Percentiles rank a stretch among this genome's conserved stretches.
Conservation (phyloP, 2,329 filamentous ascomycete species). For the Hymenoscyphus linearis region DNA sequence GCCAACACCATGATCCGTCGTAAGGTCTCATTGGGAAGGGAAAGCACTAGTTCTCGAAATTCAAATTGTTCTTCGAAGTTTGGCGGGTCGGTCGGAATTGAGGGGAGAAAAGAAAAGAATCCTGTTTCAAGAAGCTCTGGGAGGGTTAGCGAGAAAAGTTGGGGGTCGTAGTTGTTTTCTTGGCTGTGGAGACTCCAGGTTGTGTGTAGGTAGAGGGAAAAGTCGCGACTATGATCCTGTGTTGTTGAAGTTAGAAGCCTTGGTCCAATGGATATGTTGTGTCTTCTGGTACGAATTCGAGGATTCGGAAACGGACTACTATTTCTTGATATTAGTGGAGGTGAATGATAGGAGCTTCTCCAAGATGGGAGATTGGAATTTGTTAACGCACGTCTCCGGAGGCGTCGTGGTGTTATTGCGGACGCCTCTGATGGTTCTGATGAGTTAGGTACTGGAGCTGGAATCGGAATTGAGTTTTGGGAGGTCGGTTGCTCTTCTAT, state of each 20-base stretch:
- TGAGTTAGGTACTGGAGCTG: background rate
- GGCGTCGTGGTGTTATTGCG: background rate
- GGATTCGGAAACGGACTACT: background rate
- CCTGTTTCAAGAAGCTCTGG: background rate
- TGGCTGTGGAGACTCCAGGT: background rate
- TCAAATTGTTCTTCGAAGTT: background rate
- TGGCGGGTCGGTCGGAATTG: background rate
- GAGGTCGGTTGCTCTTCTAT: too few relatives aligned
- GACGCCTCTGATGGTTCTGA: background rate
- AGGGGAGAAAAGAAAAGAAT: background rate
- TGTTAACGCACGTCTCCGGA: background rate
- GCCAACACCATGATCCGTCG: background rate
- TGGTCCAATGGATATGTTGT: background rate
- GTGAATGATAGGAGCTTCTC: background rate
- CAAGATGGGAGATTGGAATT: background rate
- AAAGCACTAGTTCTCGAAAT: background rate
- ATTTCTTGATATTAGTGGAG: conserved; percentile 1
- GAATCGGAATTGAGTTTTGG: background rate
- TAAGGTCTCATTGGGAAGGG: background rate
- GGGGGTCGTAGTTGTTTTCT: background rate
- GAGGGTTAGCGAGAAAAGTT: background rate
- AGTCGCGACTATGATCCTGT: background rate
- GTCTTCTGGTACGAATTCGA: background rate
- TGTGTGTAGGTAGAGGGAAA: background rate
- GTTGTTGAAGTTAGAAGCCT: background rate